Evolutionary conservation across 495 filamentous ascomycete genomes (phyloP), one percentile per base, ranked within the genome.

Genomic region (Articulospora tetracladia): DNA sequence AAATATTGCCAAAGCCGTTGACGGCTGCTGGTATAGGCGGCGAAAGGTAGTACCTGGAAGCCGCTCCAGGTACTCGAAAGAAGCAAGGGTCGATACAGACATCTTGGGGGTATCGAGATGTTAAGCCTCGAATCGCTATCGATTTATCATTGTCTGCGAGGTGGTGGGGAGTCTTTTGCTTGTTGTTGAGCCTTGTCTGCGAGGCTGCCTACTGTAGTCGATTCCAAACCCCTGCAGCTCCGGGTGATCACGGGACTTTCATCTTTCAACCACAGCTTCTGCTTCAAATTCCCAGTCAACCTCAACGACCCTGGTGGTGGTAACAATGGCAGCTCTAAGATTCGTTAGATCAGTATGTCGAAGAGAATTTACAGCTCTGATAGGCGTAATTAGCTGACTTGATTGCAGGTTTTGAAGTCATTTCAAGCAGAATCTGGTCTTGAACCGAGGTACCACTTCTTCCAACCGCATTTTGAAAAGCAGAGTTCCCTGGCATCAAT

Each of bases 11-110:
- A 98, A 85, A 26, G 91, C 88, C 3, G 95, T 96, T 8, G 92
- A 96, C 13, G 94, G 94, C 79, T 97, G 92, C 76, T 92, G 89
- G 79, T 98, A 98, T 10, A 98, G 80, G 73, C 88, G 86, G 64
- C 81, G 80, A 71, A 97, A 96, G 23, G 87, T 91, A n/a, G 87
- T 91, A 53, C 89, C 91, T 26, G 91, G 89, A 65, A 96, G 87
- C 70, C 85, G 80, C 81, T 97, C 90, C 72, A 97, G 84, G 75
- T 96, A 96, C 66, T 95, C 90, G 69, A 92, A 85, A 58, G 83
- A 79, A 69, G 83, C 76, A 68, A 86, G 72, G 69, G 82, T 76
- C 55, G 87, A 83, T 69, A 86, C 83, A 67, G 86, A 83, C 88
- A 91, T 92, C 66, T 55, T 70, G 55, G 55, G 47, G 34, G 44